Percentiles rank a stretch among this genome's conserved stretches.
phyloP scores from a whole-genome alignment of 1,284 basidiomycete species.

The Thecaphora thlaspeos region DNA sequence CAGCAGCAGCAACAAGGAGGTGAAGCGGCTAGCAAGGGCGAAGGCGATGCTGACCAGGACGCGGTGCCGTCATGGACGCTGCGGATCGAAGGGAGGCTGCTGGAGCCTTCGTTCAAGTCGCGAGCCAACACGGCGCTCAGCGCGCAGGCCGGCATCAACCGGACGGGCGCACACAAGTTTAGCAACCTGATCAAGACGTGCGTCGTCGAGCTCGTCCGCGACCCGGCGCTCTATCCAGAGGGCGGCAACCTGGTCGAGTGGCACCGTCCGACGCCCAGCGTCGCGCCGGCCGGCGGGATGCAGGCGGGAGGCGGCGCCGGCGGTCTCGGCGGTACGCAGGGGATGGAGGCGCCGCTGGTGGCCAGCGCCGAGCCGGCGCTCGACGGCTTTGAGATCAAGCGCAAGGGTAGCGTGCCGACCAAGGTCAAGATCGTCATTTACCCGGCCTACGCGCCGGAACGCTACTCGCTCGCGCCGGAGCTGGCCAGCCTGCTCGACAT shows the following conservation, averaged over 20 bases:
- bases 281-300: constrained; percentile 37
- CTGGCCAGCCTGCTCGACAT: constrained; percentile 75
- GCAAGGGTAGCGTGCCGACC: constrained; percentile 76
- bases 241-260: constrained; percentile 55
- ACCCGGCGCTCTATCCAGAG: constrained; percentile 74
- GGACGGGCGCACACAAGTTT: constrained; percentile 66
- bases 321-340: constrained; percentile 36
- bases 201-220: constrained; percentile 82
- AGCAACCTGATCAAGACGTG: constrained; percentile 80
- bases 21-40: constrained; percentile 9
- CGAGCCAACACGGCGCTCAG: constrained; percentile 48
- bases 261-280: constrained; percentile 60
- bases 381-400: constrained; percentile 84
- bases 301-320: constrained; percentile 50
- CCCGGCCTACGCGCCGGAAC: constrained; percentile 80
- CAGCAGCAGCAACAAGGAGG: constrained; percentile 14
- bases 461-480: constrained; percentile 77
- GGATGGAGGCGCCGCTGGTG: constrained; percentile 45
- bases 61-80: constrained; percentile 85
- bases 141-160: constrained; percentile 48
- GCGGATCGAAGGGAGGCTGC: constrained; percentile 80
- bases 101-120: constrained; percentile 61
- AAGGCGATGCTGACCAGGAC: constrained; percentile 64
- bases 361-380: constrained; percentile 50
- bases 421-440: constrained; percentile 78